Conservation (phyloP, 129 eudicot species). For the Flaveria linearis region DNA sequence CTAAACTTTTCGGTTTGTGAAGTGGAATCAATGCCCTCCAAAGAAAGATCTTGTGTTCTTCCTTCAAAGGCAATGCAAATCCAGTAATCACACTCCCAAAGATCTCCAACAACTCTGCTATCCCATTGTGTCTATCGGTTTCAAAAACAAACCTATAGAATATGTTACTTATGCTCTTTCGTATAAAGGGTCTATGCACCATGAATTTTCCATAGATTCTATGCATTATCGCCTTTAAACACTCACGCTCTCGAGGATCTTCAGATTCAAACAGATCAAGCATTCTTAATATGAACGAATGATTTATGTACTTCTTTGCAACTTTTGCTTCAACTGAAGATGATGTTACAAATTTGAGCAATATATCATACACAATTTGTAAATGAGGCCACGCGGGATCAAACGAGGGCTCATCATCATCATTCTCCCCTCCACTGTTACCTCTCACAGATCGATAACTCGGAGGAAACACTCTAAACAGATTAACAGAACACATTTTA, state of each 20-base stretch:
- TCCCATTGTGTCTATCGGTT: slow-evolving; percentile 75
- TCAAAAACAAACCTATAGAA: slow-evolving; percentile 77
- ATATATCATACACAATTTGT: slow-evolving; percentile 79
- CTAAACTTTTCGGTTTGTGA: slow-evolving; percentile 86
- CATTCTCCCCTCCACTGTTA: slow-evolving; percentile 55
- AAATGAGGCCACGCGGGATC: slow-evolving; percentile 97
- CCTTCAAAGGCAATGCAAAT: slow-evolving; percentile 87
- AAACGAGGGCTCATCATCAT: slow-evolving; percentile 75
- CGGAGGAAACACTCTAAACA: slow-evolving; percentile 83
- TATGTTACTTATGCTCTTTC: slow-evolving; percentile 68
- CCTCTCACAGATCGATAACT: slow-evolving; percentile 43
- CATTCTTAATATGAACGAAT: slow-evolving; percentile 59
- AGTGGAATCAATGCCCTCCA: slow-evolving; percentile 85
- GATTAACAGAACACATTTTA: slow-evolving; percentile 86
- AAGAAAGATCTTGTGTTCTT: slow-evolving; percentile 91
- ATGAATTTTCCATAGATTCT: slow-evolving; percentile 82
- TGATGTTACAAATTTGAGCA: slow-evolving; percentile 74
- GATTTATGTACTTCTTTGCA: slow-evolving; percentile 82
- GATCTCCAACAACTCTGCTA: slow-evolving; percentile 83
- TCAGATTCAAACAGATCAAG: slow-evolving; percentile 80
- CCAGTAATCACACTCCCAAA: slow-evolving; percentile 93
- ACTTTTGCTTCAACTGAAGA: slow-evolving; percentile 74
- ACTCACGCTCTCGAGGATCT: slow-evolving; percentile 88
- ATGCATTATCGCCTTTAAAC: slow-evolving; percentile 78
- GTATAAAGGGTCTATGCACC: slow-evolving; percentile 79